Base-by-base conservation (phyloP, 192 early-diverging fungal genomes). In the Umbelopsis isabellina region DNA sequence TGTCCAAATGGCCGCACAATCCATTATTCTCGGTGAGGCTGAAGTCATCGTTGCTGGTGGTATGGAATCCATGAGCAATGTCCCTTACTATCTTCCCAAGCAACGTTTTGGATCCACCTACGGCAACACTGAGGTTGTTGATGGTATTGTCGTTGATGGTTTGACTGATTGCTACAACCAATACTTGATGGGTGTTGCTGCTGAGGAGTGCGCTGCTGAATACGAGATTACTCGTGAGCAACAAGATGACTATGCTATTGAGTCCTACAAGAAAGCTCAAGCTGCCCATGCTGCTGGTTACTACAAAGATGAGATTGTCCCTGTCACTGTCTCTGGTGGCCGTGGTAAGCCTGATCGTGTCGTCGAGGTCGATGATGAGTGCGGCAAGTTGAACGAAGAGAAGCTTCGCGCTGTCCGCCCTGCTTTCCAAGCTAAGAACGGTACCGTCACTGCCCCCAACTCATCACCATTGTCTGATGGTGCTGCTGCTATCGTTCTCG, bases 381-480 rank as follows among this genome's bases (percentile, higher is more conserved):
- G 83, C 18, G 67, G 83, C 8, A 91, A 90, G 82, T 82, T 91
- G 65, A 95, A 95, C 69, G 81, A 86, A 35, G 91, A 91, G 45
- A 99, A 99, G 81, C 82, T 99, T 21, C 87, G 93, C 67, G 86
- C 91, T 49, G 86, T 97, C 74, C 91, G 91, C 66, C 93, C 95
- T 16, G 93, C 92, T 13, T 99, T 99, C 85, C 84, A 90, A 53
- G 74, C 89, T 53, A 88, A 85, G 46, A 86, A 88, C 25, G 97
- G 97, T 66, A 92, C 95, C 3, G 95, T 98, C 51, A 99, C 97
- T 30, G 96, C 97, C 12, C 88, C 90, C 64, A 94, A 94, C 73
- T 89, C 92, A 1, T 92, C 91, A 10, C 88, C 89, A 20, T 82
- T 94, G n/a, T 91, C 89, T 15, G 92, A 94, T 71, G 92, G 92